These are phyloP conservation scores for Holtermannia corniformis DNA, from an alignment of 768 basidiomycete genomes.

Conservation along the genomic window DNA sequence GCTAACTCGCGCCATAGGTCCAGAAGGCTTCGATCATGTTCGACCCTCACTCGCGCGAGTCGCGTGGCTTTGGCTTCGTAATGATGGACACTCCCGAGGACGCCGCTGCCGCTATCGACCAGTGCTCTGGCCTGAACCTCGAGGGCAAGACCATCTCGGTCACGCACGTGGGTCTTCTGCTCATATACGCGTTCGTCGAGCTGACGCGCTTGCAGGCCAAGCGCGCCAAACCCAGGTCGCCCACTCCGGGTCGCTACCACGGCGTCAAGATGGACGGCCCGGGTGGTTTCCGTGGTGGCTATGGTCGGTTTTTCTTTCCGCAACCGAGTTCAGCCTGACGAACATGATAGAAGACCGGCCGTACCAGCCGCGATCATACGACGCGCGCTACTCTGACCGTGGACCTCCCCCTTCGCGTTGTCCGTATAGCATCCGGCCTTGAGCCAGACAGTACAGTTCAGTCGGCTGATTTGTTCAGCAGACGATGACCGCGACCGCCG, in stretches of 20 bases:
- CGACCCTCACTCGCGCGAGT: conserved; percentile 60
- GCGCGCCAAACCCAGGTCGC: conserved; percentile 40
- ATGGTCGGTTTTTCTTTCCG: conserved; percentile 7
- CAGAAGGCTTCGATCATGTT: conserved; percentile 57
- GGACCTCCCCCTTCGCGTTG: conserved; percentile 43
- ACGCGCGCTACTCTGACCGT: conserved; percentile 68
- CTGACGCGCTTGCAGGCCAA: conserved; percentile 20
- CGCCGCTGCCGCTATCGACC: conserved; percentile 81
- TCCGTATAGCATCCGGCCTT: conserved; percentile 34
- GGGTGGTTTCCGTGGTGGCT: conserved; percentile 47
- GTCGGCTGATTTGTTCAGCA: no score
- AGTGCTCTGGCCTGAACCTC: conserved; percentile 70
- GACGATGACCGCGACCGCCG: conserved; percentile 45
- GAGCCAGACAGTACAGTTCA: no score
- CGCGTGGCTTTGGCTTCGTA: conserved; percentile 81
- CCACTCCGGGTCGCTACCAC: conserved; percentile 83
- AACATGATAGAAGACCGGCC: conserved; percentile 51
- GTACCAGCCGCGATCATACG: conserved; percentile 86
- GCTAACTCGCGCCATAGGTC: conserved; percentile 45
- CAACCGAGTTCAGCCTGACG: conserved; percentile 2
- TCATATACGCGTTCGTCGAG: neutral
- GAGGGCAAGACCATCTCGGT: conserved; percentile 80
- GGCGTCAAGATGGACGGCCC: conserved; percentile 51
- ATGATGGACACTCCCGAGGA: conserved; percentile 75
- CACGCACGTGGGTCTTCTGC: conserved; percentile 50